Percentiles rank a stretch among this genome's conserved stretches.
Conservation (phyloP, 495 filamentous ascomycete species). For the Penicillium desertorum region DNA sequence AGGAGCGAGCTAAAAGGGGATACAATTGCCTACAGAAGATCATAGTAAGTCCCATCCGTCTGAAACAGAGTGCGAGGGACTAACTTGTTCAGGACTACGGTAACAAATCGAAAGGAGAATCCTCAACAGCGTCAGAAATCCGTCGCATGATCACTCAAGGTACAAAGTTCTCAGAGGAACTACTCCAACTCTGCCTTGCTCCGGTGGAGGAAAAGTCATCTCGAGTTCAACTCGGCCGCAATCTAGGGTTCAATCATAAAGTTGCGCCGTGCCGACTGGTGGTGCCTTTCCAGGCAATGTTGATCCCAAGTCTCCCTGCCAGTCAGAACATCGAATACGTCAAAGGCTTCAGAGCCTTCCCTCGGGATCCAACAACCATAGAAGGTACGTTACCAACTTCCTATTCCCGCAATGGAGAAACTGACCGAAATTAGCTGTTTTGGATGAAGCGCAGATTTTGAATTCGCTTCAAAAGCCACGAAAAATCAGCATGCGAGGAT, state of each 20-base stretch:
- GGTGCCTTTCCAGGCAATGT: conserved; percentile 79
- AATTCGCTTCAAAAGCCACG: conserved; percentile 89
- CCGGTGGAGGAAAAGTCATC: conserved; percentile 67
- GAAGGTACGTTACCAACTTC: conserved; percentile 36
- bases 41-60: conserved; percentile 26
- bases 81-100: conserved; percentile 41
- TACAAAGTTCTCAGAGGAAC: conserved; percentile 78
- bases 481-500: conserved; percentile 83
- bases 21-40: conserved; percentile 51
- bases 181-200: conserved; percentile 76
- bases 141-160: conserved; percentile 70
- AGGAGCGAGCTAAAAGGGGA: conserved; percentile 49
- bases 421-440: conserved; percentile 55
- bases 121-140: conserved; percentile 51
- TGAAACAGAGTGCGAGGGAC: neutral
- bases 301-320: conserved; percentile 79
- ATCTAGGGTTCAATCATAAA: conserved; percentile 82
- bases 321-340: conserved; percentile 65
- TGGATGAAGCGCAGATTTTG: conserved; percentile 84
- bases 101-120: conserved; percentile 46
- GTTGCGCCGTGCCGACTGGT: conserved; percentile 79
- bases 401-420: conserved; percentile 34
- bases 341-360: conserved; percentile 79
- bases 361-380: conserved; percentile 61
- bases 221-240: conserved; percentile 67